Conservation (phyloP, 306 rosid species). For the Cucumis sativus region Cucumber_9930_V3 NC_026657.2:36351501-36352000, state of each 20-base stretch:
- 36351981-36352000: neutral
- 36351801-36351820: too few species aligned
- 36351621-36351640: too few species aligned
- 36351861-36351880: neutral
- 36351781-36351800: too few species aligned
- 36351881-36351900: neutral
- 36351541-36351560: too few species aligned
- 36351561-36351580: too few species aligned
- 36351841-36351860: neutral
- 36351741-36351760: neutral
- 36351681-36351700: neutral
- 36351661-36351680: slow-evolving; percentile 1
- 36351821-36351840: too few species aligned
- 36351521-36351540: too few species aligned
- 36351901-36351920: neutral
- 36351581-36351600: too few species aligned
- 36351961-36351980: neutral
- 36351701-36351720: neutral
- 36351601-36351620: too few species aligned
- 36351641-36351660: neutral
- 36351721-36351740: slow-evolving; percentile 1
- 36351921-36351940: neutral
- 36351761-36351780: too few species aligned
- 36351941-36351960: neutral
- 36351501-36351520: too few species aligned